Evolutionary conservation across 345 rosid species (phyloP), one percentile per base, ranked within the genome.

Genomic region (Gossypium arboreum): DNA sequence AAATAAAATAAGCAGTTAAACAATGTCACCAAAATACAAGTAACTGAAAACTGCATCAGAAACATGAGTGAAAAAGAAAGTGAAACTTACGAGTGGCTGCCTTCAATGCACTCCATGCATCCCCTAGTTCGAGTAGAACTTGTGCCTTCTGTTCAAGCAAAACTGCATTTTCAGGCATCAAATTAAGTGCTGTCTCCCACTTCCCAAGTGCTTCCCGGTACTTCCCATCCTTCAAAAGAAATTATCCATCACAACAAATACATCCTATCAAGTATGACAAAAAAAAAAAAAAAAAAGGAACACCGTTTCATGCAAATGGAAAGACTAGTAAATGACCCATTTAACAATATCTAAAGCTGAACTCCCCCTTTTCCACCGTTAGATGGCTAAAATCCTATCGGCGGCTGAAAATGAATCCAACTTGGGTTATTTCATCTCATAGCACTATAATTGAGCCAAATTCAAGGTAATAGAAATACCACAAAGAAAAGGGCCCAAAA

Each of bases 61-160:
- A 60, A 44, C 6, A 44, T 16, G 47, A 47, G 12, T 9, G n/a
- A 70, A 39, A 39, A 3, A 10, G 58, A 34, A 59, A 25, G 8
- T 2, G 34, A 60, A 70, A 56, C 90, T n/a, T 76, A 94, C 93
- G 86, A 78, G 88, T 81, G 10, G 93, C 97, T 47, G 98, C 87
- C 85, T 84, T 92, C 85, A 94, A 70, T 7, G 94, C 93, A 72
- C 76, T 85, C 97, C 97, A 92, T 4, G 97, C 82, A 77, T 89
- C 94, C 57, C 97, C 98, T 63, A 94, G 47, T 85, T 89, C 98
- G 78, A 94, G 94, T 80, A 92, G 86, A 75, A 89, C 84, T 78
- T 94, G 98, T 29, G 98, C 94, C 86, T 94, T 94, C 54, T 92
- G 97, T 81, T 94, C 98, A 65, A 88, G 97, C 59, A 94, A 71